Percentiles rank a stretch among this genome's conserved stretches.
These are phyloP conservation scores for Ogataea pilisensis DNA, from an alignment of 805 yeast genomes.

Conservation along the genomic window DNA sequence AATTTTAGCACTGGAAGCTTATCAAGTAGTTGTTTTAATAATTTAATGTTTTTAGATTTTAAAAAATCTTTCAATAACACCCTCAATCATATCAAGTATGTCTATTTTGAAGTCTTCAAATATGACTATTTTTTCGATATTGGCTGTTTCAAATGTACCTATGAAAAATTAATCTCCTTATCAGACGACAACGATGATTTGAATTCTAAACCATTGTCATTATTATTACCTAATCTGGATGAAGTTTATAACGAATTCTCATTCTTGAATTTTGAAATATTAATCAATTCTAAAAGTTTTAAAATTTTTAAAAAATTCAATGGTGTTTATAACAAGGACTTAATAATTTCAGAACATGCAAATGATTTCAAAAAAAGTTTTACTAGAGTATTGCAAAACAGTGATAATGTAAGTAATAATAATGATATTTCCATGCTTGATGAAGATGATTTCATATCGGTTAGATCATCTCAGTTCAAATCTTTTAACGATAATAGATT, in stretches of 20 bases:
- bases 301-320: slow-evolving; percentile 11
- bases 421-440: background rate
- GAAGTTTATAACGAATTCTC: slow-evolving; percentile 7
- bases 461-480: slow-evolving; percentile 19
- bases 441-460: slow-evolving; percentile 10
- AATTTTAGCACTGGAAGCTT: slow-evolving; percentile 10
- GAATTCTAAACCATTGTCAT: too few species aligned
- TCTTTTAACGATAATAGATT: slow-evolving; percentile 22
- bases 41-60: slow-evolving; percentile 8
- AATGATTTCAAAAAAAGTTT: slow-evolving; percentile 8
- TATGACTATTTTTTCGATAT: slow-evolving; percentile 10
- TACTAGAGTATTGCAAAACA: background rate
- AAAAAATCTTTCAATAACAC: slow-evolving; percentile 1
- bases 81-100: background rate
- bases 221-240: too few species aligned
- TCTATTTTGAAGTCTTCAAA: slow-evolving; percentile 12
- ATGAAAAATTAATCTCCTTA: slow-evolving; percentile 6
- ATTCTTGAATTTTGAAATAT: slow-evolving; percentile 12
- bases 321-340: slow-evolving; percentile 9
- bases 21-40: slow-evolving; percentile 14
- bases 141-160: slow-evolving; percentile 6
- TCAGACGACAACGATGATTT: too few species aligned
- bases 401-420: background rate
- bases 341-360: slow-evolving; percentile 6
- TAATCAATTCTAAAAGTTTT: slow-evolving; percentile 15